These are phyloP conservation scores for Coriolopsis trogii DNA, from an alignment of 1,284 basidiomycete species.

Conservation along the genomic window DNA sequence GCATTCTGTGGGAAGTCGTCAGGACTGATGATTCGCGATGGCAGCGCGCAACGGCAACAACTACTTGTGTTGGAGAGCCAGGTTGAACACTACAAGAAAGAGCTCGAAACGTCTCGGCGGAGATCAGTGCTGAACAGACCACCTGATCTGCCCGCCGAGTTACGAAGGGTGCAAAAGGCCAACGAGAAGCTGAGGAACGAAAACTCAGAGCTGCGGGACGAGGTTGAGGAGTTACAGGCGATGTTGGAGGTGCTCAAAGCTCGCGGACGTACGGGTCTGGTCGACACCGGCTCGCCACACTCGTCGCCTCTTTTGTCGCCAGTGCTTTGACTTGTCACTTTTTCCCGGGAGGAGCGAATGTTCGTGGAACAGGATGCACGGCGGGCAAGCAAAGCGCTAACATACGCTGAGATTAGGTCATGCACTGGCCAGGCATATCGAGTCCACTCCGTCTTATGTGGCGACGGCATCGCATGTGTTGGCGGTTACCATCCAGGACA, in stretches of 20 bases:
- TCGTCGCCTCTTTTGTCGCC: too few relatives aligned
- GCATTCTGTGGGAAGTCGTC: neutral
- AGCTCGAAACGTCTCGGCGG: conserved; percentile 39
- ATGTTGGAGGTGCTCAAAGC: conserved; percentile 69
- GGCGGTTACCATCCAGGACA: too few relatives aligned
- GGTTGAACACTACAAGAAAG: conserved; percentile 41
- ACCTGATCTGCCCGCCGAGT: conserved; percentile 47
- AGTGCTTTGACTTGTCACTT: too few relatives aligned
- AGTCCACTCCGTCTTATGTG: too few relatives aligned
- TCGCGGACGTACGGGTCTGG: conserved; percentile 42
- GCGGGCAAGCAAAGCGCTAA: too few relatives aligned
- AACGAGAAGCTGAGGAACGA: conserved; percentile 58
- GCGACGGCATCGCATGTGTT: too few relatives aligned
- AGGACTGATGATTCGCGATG: neutral
- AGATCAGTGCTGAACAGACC: conserved; percentile 40
- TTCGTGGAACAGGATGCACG: too few relatives aligned
- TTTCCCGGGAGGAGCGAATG: too few relatives aligned
- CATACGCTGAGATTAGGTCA: too few relatives aligned
- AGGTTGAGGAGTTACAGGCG: conserved; percentile 70
- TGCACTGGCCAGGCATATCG: too few relatives aligned
- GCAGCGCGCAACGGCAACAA: conserved; percentile 55
- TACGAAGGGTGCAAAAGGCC: conserved; percentile 41
- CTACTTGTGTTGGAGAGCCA: conserved; percentile 62
- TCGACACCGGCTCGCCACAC: conserved; percentile 5
- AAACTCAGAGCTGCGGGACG: conserved; percentile 60